Evolutionary conservation across 495 filamentous ascomycete species (phyloP).

Genomic region (Trichocladium uniseriatum): DNA sequence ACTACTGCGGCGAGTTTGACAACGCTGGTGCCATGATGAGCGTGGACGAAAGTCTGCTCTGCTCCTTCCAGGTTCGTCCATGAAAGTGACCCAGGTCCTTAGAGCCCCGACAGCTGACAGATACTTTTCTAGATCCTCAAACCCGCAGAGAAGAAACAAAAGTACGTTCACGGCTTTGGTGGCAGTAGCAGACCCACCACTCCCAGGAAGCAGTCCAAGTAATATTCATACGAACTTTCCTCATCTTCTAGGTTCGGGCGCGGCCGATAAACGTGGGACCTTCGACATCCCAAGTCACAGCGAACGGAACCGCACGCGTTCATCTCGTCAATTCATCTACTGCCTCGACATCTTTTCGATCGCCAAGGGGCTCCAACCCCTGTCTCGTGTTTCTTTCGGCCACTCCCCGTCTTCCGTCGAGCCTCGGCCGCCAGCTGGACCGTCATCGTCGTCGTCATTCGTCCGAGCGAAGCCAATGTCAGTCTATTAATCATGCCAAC

Average conservation of each 20-base stretch:
- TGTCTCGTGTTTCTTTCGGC: constrained; percentile 16
- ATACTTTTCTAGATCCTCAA: constrained; percentile 71
- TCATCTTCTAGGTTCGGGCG: constrained; percentile 90
- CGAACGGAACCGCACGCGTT: constrained; percentile 12
- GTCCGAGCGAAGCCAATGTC: constrained; percentile 19
- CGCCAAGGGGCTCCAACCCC: constrained; percentile 10
- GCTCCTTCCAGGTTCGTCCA: constrained; percentile 89
- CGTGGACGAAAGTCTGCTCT: constrained; percentile 96
- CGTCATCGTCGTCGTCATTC: constrained; percentile 6
- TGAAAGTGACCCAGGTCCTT: not conserved
- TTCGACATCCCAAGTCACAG: constrained; percentile 15
- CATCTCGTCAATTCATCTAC: constrained; percentile 15
- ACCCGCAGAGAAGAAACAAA: constrained; percentile 99
- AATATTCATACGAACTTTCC: constrained; percentile 62
- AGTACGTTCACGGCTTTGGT: constrained; percentile 94
- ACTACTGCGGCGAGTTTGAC: constrained; percentile 99
- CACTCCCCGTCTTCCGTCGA: constrained; percentile 12
- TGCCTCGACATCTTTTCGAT: constrained; percentile 18
- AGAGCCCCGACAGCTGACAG: constrained; percentile 12
- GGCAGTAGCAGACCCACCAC: constrained; percentile 69
- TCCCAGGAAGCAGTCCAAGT: constrained; percentile 88
- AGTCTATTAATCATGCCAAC: constrained; percentile 19
- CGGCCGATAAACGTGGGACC: constrained; percentile 50
- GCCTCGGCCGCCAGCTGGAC: constrained; percentile 6
- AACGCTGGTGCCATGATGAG: constrained; percentile 99